phyloP scores from a whole-genome alignment of 352 stramenopile species.

The Phytopythium litorale region DNA sequence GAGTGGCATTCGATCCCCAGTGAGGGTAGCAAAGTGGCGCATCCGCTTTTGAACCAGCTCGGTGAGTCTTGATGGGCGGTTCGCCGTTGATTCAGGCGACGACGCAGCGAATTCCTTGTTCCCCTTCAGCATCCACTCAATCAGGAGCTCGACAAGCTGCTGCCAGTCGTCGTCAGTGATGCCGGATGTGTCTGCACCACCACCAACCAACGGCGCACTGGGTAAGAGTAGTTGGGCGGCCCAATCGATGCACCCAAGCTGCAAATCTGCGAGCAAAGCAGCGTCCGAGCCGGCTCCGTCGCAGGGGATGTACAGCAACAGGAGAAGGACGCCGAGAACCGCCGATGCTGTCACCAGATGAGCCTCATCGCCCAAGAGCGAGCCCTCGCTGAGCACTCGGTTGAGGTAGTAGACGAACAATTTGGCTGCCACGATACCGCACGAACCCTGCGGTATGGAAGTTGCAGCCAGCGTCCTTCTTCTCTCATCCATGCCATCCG shows the following conservation, averaged over 20 bases:
- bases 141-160: neutral
- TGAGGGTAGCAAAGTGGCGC: neutral
- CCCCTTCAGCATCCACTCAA: constrained; percentile 1
- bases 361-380: constrained; percentile 15
- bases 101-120: constrained; percentile 7
- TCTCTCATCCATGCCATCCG: neutral
- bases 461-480: constrained; percentile 10
- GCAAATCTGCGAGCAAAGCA: constrained; percentile 49
- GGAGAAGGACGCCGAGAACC: constrained; percentile 32
- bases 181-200: neutral
- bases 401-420: constrained; percentile 80
- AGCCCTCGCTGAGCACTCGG: constrained; percentile 45
- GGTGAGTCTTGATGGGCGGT: neutral
- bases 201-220: neutral
- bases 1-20: constrained; percentile 12
- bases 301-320: constrained; percentile 46
- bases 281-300: constrained; percentile 11
- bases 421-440: constrained; percentile 55
- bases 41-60: neutral
- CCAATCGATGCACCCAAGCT: constrained; percentile 71
- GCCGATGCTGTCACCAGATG: constrained; percentile 11
- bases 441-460: constrained; percentile 17
- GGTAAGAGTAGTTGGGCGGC: constrained; percentile 17
- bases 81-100: neutral
- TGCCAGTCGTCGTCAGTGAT: neutral